These are phyloP conservation scores for Tephrocybe rancida DNA, from an alignment of 768 basidiomycete genomes.

Conservation along the genomic window DNA sequence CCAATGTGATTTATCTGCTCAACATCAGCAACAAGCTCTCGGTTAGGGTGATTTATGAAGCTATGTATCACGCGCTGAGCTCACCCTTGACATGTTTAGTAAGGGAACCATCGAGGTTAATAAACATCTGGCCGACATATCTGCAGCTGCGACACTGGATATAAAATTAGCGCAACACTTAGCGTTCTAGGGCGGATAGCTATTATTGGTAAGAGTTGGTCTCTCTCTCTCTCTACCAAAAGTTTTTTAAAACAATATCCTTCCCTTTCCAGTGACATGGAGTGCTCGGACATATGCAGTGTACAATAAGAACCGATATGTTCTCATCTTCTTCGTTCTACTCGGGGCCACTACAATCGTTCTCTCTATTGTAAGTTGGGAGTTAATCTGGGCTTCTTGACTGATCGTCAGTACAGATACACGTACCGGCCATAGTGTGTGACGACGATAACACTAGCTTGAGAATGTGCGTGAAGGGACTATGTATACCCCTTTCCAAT, in stretches of 20 bases:
- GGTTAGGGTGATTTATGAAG: constrained; percentile 14
- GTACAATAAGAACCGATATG: constrained; percentile 16
- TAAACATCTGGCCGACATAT: neutral
- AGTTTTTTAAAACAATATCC: no score
- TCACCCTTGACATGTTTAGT: neutral
- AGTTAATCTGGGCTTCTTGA: neutral
- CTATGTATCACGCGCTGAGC: neutral
- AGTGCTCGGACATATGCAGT: constrained; percentile 25
- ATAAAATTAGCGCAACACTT: constrained; percentile 26
- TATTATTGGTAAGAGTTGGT: constrained; percentile 27
- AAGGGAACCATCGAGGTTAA: neutral
- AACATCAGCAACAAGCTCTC: constrained; percentile 23
- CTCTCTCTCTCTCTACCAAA: neutral
- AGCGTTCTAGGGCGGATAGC: constrained; percentile 32
- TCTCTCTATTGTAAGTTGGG: constrained; percentile 23
- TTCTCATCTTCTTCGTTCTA: constrained; percentile 19
- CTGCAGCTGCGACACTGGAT: constrained; percentile 27
- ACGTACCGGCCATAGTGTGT: constrained; percentile 16
- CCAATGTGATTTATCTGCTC: constrained; percentile 33
- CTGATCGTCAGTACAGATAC: constrained; percentile 11
- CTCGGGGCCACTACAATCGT: constrained; percentile 23
- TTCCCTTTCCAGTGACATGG: constrained; percentile 17
- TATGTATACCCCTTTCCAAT: neutral
- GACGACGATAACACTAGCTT: constrained; percentile 3
- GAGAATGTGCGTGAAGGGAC: constrained; percentile 17